These are phyloP conservation scores for Tolypocladium tundrense DNA, from an alignment of 2,329 filamentous ascomycete species.

Conservation along the genomic window DNA sequence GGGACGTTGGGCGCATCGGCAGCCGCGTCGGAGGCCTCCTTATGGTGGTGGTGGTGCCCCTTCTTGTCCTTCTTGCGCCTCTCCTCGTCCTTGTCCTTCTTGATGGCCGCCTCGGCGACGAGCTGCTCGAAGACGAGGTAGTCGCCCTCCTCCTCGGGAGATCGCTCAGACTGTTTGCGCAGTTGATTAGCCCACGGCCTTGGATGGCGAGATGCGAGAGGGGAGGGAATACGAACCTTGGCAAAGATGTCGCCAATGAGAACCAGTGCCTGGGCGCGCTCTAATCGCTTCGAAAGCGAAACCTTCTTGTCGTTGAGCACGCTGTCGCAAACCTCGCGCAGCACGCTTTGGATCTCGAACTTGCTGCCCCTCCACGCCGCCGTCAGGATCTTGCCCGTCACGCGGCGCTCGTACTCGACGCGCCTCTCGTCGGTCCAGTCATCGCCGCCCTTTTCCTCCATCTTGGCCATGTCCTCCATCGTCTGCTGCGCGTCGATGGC, in stretches of 20 bases:
- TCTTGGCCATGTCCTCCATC: constrained; percentile 97
- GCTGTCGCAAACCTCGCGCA: constrained; percentile 87
- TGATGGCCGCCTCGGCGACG: constrained; percentile 89
- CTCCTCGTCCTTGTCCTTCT: constrained; percentile 83
- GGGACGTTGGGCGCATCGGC: constrained; percentile 15
- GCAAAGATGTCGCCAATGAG: constrained; percentile 82
- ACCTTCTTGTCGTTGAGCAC: constrained; percentile 74
- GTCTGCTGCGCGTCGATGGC: constrained; percentile 96
- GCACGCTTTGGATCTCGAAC: constrained; percentile 94
- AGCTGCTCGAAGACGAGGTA: constrained; percentile 98
- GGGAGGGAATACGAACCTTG: constrained; percentile 48
- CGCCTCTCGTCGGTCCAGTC: constrained; percentile 98
- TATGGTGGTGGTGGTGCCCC: constrained; percentile 25
- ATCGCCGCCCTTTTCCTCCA: constrained; percentile 89
- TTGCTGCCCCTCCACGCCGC: constrained; percentile 94
- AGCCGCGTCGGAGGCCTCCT: constrained; percentile 15
- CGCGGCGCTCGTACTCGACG: constrained; percentile 86
- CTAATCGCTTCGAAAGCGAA: constrained; percentile 71
- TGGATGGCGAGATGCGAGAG: background rate
- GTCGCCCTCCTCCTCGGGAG: constrained; percentile 93
- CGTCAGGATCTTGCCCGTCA: constrained; percentile 95
- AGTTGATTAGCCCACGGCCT: background rate
- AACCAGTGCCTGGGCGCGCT: constrained; percentile 82
- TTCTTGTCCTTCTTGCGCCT: constrained; percentile 48
- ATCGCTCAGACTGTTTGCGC: constrained; percentile 60